Base-by-base conservation (phyloP, 1,139 yeast genomes). In the Saccharomyces hybrid region DNA sequence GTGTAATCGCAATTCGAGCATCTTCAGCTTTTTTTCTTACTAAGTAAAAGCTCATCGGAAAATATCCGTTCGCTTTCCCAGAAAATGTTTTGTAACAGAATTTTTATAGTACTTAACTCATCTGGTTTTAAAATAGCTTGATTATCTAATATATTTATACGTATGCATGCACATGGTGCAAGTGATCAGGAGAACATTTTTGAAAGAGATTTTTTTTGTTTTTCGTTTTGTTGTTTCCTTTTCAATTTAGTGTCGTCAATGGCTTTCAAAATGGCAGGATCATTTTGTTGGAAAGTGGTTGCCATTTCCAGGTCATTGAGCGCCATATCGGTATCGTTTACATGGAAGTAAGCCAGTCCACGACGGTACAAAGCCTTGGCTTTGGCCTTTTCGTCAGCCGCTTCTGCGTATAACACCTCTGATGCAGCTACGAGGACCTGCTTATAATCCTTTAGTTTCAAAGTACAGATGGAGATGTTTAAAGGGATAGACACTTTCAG, bases 311-410 rank as follows among this genome's bases (percentile, higher is more conserved):
- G 79, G 59, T 83, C 86, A 34, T 70, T 71, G 54, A 85, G 74
- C 0, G 97, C 96, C 52, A 76, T 79, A 42, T 84, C 91, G 58
- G 85, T 88, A 67, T 88, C 84, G 66, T 86, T 86, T 29, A 76
- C 73, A 26, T 80, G 73, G 55, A 81, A 72, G 62, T 82, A 77
- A 0, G 95, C 97, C 66, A 81, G 75, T 42, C 96, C 97, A 71
- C 89, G 83, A 68, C 97, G 83, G 75, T 86, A 91, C 53, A 80
- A 75, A 0, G 96, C 96, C 75, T 91, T 91, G 7, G 95, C 89
- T 68, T 79, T 80, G 29, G 88, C 82, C 62, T 82, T 80, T 54
- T 80, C 86, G 53, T 82, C 88, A 11, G 86, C 75, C 2, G 74
- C 78, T 49, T 83, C 85, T 28, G 78, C 79, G 42, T 78, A 85